Base-by-base conservation (phyloP, 2,329 filamentous ascomycete species). In the Pyrenophora graminea region DNA sequence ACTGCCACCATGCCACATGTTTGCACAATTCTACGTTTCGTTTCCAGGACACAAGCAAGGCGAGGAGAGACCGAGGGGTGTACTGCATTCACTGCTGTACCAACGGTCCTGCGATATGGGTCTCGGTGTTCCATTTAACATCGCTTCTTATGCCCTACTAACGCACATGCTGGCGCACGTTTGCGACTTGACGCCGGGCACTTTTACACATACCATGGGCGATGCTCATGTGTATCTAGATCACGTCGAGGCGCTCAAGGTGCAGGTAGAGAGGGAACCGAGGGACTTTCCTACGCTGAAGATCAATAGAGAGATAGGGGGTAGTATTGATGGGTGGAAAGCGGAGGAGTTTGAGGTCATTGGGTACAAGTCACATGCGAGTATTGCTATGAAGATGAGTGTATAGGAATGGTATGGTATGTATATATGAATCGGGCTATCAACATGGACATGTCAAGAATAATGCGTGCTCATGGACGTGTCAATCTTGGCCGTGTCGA, bases 311-410 rank as follows among this genome's bases (percentile, higher is more conserved):
- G 84, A 88, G 51, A 80, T 81, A 54, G 84, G 85, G 1, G 87
- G 88, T 1, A 88, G 83, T 59, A 91, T 97, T 64, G 94, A 99
- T 71, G 91, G 90, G 1, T 97, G 94, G 91, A 86, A 85, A 71
- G 79, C 85, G 1, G 91, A 95, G 59, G 92, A 99, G 55, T 93
- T 99, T 71, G 85, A 88, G 51, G 83, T 99, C 5, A 81, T 89
- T 66, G 92, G 88, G 0, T 99, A 99, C 73, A 84, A 92, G 42
- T 93, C 94, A 49, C 91, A 97, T 73, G 93, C 92, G 78, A 83
- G 83, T 4, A 96, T 99, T 76, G 83, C 89, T 38, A 99, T 99
- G 94, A 97, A 97, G 79, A 99, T 99, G 94, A 95, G 90, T 69
- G 93, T 97, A 51, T 91, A 39, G 34, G 4, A 9, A 30, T 30